These are phyloP conservation scores for Hypoxylon rubiginosum DNA, from an alignment of 2,329 filamentous ascomycete genomes.

Conservation along the genomic window DNA sequence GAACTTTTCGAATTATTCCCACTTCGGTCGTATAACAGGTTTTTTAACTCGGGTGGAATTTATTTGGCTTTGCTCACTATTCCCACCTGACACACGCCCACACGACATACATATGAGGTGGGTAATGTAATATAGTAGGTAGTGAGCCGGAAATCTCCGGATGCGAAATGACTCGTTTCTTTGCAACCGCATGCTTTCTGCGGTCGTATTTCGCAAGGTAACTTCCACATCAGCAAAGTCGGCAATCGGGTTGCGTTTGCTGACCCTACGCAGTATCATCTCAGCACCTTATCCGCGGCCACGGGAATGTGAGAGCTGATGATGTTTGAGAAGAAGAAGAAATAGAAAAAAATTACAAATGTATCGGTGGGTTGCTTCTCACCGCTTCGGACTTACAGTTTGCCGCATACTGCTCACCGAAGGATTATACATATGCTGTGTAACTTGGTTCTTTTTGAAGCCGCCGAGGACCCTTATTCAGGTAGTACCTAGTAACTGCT, in stretches of 20 bases:
- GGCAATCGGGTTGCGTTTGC: conserved; percentile 11
- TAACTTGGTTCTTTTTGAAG: not conserved
- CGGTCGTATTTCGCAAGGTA: conserved; percentile 22
- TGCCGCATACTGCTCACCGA: not conserved
- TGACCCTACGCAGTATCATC: conserved; percentile 24
- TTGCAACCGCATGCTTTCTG: not conserved
- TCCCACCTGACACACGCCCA: not conserved
- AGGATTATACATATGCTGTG: not conserved
- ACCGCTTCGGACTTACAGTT: conserved; percentile 3
- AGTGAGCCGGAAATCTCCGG: conserved; percentile 30
- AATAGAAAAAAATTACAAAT: no score
- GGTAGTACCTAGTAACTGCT: no score
- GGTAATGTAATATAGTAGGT: conserved; percentile 10
- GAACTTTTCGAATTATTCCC: not conserved
- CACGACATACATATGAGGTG: not conserved
- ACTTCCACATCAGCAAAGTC: conserved; percentile 6
- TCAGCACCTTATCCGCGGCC: conserved; percentile 41
- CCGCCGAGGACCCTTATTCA: no score
- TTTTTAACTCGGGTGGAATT: conserved; percentile 9
- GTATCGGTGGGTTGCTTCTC: conserved; percentile 12
- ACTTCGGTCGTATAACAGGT: not conserved
- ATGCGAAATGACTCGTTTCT: not conserved
- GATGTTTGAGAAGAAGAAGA: no score
- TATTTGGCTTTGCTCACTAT: conserved; percentile 7
- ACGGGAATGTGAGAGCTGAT: conserved; percentile 39